Evolutionary conservation across 495 filamentous ascomycete genomes (phyloP), one percentile per base, ranked within the genome.

Genomic region (Penicillium nucicola): DNA sequence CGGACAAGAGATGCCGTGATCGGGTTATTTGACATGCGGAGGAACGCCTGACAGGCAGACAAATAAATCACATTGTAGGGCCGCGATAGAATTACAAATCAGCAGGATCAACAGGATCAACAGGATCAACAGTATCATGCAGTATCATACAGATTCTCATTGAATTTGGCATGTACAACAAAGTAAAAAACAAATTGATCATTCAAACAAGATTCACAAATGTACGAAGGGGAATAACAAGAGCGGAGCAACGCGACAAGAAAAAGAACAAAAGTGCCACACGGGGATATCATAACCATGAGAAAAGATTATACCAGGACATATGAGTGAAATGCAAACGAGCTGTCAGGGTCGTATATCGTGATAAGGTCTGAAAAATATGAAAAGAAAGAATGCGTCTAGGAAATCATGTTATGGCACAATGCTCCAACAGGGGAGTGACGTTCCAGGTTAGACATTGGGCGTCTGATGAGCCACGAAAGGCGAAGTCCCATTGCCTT

Each of bases 261-360:
- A n/a, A 39, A 41, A 11, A 19, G 14, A 41, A 10, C 28, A 33
- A 40, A 41, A 6, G 15, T 48, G 13, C 19, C 46, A 41, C n/a
- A 11, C 45, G n/a, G 13, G 36, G 46, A 48, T 41, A 48, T 52
- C 34, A 38, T 18, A 41, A 35, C 17, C 28, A 36, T 51, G 30
- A 34, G 19, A 41, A 38, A 11, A 53, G 20, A 47, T 32, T 14
- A 53, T 30, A 47, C 22, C 12, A 48, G 13, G 33, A 32, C 25
- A 31, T 9, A 7, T 17, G 13, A 32, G 17, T 48, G 45, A 52
- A 31, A 53, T 48, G 54, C 45, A 31, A 47, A 32, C 30, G 42
- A 58, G 60, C 57, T 53, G 58, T 64, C 54, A 55, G 46, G 43
- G 49, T 64, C 61, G 50, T 64, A 56, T 42, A 61, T 53, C 58